A percentile compares a stretch with the other conserved stretches of the same genome.
Evolutionary conservation across 2,329 filamentous ascomycete genomes (phyloP).

Genomic region (Blumeria hordei): DNA sequence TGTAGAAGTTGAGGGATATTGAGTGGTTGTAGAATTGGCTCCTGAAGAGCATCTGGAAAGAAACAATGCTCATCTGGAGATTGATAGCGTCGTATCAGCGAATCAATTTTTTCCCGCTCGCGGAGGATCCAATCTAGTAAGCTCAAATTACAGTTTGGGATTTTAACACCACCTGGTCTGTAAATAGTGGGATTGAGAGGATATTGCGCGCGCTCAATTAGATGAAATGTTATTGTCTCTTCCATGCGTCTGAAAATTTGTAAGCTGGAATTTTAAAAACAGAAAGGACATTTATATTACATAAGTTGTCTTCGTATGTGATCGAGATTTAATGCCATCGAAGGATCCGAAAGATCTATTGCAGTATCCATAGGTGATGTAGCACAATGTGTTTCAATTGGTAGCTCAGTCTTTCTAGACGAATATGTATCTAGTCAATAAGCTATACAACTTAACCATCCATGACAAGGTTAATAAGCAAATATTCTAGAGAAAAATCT

Average conservation of each 20-base stretch:
- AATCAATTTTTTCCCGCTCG: constrained; percentile 79
- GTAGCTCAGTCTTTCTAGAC: too few relatives aligned
- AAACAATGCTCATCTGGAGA: constrained; percentile 95
- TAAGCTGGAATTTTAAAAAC: neutral
- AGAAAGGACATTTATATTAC: constrained; percentile 23
- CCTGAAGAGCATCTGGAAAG: constrained; percentile 60
- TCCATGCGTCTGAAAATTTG: constrained; percentile 52
- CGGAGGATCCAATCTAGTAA: constrained; percentile 87
- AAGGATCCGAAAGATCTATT: constrained; percentile 67
- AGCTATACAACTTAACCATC: too few relatives aligned
- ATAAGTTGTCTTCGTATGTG: constrained; percentile 90
- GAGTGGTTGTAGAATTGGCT: constrained; percentile 67
- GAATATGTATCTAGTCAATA: too few relatives aligned
- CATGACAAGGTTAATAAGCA: too few relatives aligned
- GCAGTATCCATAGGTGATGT: constrained; percentile 50
- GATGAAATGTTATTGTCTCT: constrained; percentile 90
- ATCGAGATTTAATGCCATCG: constrained; percentile 64
- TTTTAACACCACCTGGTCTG: constrained; percentile 48
- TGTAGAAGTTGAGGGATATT: constrained; percentile 76
- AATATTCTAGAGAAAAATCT: too few relatives aligned
- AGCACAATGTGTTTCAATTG: too few relatives aligned
- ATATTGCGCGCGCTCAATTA: constrained; percentile 97
- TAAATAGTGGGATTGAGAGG: constrained; percentile 81
- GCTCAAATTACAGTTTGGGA: constrained; percentile 49
- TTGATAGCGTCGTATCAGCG: constrained; percentile 80